phyloP scores from a whole-genome alignment of 345 rosid species.

The Physaria fendleri region DNA sequence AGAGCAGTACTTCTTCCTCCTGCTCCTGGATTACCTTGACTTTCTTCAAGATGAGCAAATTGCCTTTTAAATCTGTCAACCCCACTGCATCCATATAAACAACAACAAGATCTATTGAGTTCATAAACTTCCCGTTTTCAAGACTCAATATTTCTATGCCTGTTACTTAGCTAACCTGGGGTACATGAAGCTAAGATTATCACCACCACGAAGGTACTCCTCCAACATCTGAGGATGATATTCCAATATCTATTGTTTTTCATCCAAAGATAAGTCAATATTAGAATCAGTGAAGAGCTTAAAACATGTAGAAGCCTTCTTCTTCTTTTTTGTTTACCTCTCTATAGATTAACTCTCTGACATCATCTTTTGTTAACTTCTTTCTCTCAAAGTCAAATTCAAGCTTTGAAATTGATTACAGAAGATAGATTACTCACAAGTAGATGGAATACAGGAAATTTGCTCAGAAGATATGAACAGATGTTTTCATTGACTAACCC shows the following conservation, averaged over 20 bases:
- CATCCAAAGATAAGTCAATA: too few relatives aligned
- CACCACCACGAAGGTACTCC: conserved; percentile 45
- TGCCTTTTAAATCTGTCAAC: conserved; percentile 97
- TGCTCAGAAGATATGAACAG: background rate
- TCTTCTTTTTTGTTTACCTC: conserved; percentile 56
- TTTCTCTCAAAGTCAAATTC: conserved; percentile 69
- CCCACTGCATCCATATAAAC: conserved; percentile 62
- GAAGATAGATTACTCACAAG: background rate
- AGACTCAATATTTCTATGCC: background rate
- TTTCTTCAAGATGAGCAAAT: conserved; percentile 97
- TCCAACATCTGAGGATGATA: too few relatives aligned
- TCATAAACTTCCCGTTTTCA: background rate
- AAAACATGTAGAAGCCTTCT: background rate
- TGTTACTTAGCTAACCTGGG: conserved; percentile 58
- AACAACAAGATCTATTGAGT: background rate
- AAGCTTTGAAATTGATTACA: conserved; percentile 8
- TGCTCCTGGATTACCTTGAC: conserved; percentile 63
- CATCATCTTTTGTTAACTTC: conserved; percentile 87
- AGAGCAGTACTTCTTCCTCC: conserved; percentile 50
- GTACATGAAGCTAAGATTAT: conserved; percentile 93
- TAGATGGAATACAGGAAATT: conserved; percentile 7
- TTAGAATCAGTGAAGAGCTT: too few relatives aligned
- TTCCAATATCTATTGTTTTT: too few relatives aligned
- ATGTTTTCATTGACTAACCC: conserved; percentile 42
- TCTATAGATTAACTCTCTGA: conserved; percentile 89